A percentile compares a stretch with the other conserved stretches of the same genome.
phyloP scores from a whole-genome alignment of 139 green algal genomes.

The Coccomyxa sp. region DNA sequence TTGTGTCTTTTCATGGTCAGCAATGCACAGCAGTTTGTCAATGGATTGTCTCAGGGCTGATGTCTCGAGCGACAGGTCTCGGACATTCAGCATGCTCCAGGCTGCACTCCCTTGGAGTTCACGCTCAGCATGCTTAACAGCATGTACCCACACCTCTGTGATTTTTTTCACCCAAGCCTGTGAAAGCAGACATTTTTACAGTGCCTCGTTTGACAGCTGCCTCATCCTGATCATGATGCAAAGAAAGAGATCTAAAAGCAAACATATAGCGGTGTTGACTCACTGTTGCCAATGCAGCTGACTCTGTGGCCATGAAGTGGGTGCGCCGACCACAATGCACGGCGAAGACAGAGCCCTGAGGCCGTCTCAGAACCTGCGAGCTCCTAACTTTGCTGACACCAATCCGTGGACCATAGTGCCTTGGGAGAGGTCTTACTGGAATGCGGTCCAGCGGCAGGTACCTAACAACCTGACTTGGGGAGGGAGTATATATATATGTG shows the following conservation, averaged over 20 bases:
- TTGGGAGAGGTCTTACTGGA: slow-evolving; percentile 24
- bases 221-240: not conserved
- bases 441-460: slow-evolving; percentile 37
- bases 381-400: slow-evolving; percentile 26
- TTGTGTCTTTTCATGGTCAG: too few species aligned
- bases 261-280: not conserved
- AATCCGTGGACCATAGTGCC: slow-evolving; percentile 30
- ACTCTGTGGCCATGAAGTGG: slow-evolving; percentile 18
- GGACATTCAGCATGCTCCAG: too few species aligned
- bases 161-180: not conserved
- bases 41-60: too few species aligned
- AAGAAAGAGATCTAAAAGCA: not conserved
- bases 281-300: slow-evolving; percentile 19
- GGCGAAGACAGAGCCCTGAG: slow-evolving; percentile 24
- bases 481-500: slow-evolving; percentile 9
- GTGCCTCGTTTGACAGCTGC: not conserved
- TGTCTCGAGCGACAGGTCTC: too few species aligned
- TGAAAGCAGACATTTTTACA: not conserved
- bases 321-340: slow-evolving; percentile 30
- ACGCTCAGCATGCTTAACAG: not conserved
- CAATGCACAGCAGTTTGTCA: too few species aligned
- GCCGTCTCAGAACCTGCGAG: slow-evolving; percentile 6
- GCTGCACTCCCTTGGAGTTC: too few species aligned
- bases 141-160: not conserved
- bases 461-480: not conserved